Base-by-base conservation (phyloP, 495 filamentous ascomycete genomes). In the Penicillium soppii region DNA sequence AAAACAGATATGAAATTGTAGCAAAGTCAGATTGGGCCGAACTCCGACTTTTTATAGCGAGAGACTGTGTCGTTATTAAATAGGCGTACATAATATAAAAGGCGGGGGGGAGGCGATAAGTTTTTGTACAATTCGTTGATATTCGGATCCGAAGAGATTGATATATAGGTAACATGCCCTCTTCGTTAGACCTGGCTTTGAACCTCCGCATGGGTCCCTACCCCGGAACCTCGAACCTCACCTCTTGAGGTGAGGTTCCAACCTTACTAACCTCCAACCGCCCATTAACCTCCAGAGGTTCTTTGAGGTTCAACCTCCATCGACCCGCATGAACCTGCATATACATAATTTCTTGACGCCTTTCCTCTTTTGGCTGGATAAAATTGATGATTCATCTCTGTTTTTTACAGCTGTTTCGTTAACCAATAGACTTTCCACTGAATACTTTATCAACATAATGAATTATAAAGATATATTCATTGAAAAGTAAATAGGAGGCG, bases 391-490 rank as follows among this genome's bases (percentile, higher is more conserved):
- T 43, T 26, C 41, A 43, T 43, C 41, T 6, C 15, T 27, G 25
- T 29, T 43, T 43, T 43, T 43, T 43, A 43, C 41, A 43, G 15
- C 41, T 43, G 23, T 43, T 43, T 21, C 41, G 41, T 43, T 15
- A 16, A 29, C 17, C 9, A 27, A 15, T 16, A 43, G 27, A 12
- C 23, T 1, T 43, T 27, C 27, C 22, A 43, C 19, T 29, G 41
- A 29, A 43, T 29, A 43, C 41, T 29, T 21, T 29, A 43, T 43
- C n/a, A 43, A 43, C 22, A 43, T 29, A 16, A 43, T 16, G 41
- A 26, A 13, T 29, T 29, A 43, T 43, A n/a, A 35, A 35, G 10
- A 8, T 5, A 35, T 35, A 35, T 7, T 35, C 32, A 35, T 35
- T 3, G 3, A 35, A 35, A 35, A 35, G 5, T 35, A 35, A 7